Evolutionary conservation across 2,329 filamentous ascomycete species (phyloP).

Genomic region (Beauveria bassiana): DNA sequence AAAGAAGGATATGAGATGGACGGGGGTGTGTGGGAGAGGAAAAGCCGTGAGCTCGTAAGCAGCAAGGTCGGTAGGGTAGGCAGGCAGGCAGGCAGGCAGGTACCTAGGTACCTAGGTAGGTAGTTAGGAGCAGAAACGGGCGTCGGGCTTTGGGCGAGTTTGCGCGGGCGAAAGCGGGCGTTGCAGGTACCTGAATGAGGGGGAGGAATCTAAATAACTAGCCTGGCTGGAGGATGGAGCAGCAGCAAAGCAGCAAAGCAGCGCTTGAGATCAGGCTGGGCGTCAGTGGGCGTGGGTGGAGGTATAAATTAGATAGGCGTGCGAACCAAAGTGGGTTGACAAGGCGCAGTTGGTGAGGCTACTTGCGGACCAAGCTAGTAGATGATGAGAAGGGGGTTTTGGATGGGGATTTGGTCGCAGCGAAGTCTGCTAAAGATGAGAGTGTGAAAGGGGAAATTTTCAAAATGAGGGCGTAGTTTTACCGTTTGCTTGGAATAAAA

Average conservation of each 20-base stretch:
- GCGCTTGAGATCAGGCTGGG: background rate
- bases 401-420: background rate
- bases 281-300: background rate
- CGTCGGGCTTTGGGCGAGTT: too few relatives aligned
- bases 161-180: too few relatives aligned
- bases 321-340: slow-evolving; percentile 3
- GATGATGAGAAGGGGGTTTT: background rate
- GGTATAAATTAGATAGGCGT: background rate
- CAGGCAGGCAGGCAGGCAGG: background rate
- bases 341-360: background rate
- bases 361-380: background rate
- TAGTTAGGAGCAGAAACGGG: background rate
- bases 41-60: slow-evolving; percentile 9
- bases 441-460: background rate
- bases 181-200: too few relatives aligned
- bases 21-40: slow-evolving; percentile 7
- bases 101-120: background rate
- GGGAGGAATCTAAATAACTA: too few relatives aligned
- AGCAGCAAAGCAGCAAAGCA: background rate
- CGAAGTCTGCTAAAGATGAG: background rate
- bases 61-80: background rate
- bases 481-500: too few relatives aligned
- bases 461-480: background rate
- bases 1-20: background rate
- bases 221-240: background rate